These are phyloP conservation scores for Mortierella hygrophila DNA, from an alignment of 192 early-diverging fungal genomes.

Conservation along the genomic window DNA sequence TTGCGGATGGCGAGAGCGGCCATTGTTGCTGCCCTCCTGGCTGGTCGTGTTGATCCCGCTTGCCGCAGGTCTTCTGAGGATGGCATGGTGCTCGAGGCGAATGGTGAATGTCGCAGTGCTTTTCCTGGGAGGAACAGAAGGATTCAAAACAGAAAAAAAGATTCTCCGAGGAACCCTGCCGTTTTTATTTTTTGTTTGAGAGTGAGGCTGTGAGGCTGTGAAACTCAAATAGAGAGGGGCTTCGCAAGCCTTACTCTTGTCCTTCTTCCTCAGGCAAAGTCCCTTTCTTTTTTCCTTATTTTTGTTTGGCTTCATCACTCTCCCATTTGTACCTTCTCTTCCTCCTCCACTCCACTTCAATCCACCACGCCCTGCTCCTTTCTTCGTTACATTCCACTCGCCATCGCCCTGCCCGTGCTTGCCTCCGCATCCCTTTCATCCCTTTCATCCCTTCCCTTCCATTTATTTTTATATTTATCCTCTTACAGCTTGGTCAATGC, in stretches of 20 bases:
- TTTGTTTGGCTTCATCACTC: too few species aligned
- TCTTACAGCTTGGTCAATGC: background rate
- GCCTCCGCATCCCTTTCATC: background rate
- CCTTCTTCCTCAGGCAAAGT: too few species aligned
- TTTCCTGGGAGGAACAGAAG: background rate
- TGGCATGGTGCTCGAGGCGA: background rate
- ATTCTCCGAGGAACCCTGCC: background rate
- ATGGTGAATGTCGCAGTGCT: background rate
- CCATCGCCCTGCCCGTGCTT: background rate
- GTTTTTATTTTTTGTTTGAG: background rate
- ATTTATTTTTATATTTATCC: background rate
- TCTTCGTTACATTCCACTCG: background rate
- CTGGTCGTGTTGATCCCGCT: slow-evolving; percentile 1
- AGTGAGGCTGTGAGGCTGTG: background rate
- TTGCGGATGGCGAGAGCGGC: slow-evolving; percentile 44
- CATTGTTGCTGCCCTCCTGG: slow-evolving; percentile 32
- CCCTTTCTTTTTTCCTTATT: too few species aligned
- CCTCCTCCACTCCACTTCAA: background rate
- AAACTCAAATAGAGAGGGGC: too few species aligned
- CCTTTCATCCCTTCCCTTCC: background rate
- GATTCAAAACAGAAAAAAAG: background rate
- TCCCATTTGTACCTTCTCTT: too few species aligned
- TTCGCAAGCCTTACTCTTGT: too few species aligned
- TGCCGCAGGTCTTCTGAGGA: background rate
- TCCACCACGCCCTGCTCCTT: background rate